Evolutionary conservation across 2,329 filamentous ascomycete species (phyloP), one percentile per base, ranked within the genome.

Genomic region (Aspergillus quadricinctus): DNA sequence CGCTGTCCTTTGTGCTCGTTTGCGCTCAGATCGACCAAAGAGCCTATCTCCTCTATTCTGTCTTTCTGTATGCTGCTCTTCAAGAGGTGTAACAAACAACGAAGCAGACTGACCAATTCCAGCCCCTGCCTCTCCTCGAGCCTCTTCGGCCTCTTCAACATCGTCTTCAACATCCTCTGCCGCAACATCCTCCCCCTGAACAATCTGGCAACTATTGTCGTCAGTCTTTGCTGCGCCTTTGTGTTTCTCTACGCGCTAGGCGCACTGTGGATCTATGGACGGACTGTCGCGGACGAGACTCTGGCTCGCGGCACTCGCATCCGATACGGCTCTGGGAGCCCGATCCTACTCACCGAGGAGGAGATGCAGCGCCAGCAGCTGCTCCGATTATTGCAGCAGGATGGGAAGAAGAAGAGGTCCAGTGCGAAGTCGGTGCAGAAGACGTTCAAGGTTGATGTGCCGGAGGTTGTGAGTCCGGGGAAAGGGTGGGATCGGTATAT

Each of bases 321-420:
- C 5, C 49, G 54, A 21, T 41, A 58, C 40, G 55, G 52, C 27
- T 55, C 29, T 25, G 56, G 59, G 9, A 50, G 52, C 40, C 64
- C 59, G 0, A 58, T 59, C 4, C 57, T 68, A 4, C 55, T 73
- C 43, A 72, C 66, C 3, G 70, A 72, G 23, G 74, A 76, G 51
- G 73, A 77, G 52, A 69, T 72, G 64, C 72, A 75, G 53, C 71
- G 75, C 35, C 70, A 69, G 37, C 71, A 77, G 52, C 61, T 76
- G 27, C 69, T 70, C 35, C 66, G 72, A 11, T 61, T 77, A 19
- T 56, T 76, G 23, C 66, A 68, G 29, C 64, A 69, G 50, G 68
- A 68, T 6, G 61, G 64, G 6, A 57, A 61, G 5, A 61, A 66
- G 17, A 68, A 62, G 54, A 52, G 52, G 10, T 23, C 49, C 25